Percentiles rank a stretch among this genome's conserved stretches.
Conservation (phyloP, 106 monocot genomes). For the Phalaenopsis equestris region DNA sequence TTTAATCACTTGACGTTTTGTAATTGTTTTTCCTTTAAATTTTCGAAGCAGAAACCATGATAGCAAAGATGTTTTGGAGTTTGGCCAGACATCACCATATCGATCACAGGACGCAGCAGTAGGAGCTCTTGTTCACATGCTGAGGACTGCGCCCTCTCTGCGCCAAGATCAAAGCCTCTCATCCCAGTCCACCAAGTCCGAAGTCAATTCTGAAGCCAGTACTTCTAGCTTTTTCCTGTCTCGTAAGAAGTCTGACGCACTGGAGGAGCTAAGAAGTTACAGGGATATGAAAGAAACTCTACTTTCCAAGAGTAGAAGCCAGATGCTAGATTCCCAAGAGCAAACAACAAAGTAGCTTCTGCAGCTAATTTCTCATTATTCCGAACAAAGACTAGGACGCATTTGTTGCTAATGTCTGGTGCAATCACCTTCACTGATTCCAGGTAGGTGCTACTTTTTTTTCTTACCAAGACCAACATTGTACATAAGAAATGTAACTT, state of each 20-base stretch:
- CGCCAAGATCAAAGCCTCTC: constrained; percentile 49
- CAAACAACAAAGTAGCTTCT: neutral
- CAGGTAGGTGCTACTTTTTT: neutral
- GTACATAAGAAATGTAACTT: neutral
- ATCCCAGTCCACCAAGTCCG: constrained; percentile 34
- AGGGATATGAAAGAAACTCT: constrained; percentile 67
- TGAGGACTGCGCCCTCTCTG: constrained; percentile 60
- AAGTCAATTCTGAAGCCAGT: constrained; percentile 26
- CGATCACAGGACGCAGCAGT: constrained; percentile 89
- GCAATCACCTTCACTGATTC: neutral
- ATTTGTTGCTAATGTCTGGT: neutral
- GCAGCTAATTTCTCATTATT: constrained; percentile 8
- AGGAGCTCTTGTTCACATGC: constrained; percentile 73
- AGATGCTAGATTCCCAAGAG: neutral
- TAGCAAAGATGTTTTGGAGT: constrained; percentile 37
- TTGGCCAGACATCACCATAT: constrained; percentile 23
- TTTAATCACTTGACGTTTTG: no score
- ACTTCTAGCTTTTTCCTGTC: constrained; percentile 46
- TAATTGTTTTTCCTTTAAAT: neutral
- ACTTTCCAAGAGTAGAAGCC: constrained; percentile 41
- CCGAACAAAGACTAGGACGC: constrained; percentile 3
- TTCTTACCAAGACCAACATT: neutral
- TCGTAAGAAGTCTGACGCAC: constrained; percentile 63
- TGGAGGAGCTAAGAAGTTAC: constrained; percentile 71
- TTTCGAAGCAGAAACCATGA: constrained; percentile 34